These are phyloP conservation scores for Plasmodium knowlesi DNA, from an alignment of 169 alveolate genomes.

Conservation along the genomic window DNA sequence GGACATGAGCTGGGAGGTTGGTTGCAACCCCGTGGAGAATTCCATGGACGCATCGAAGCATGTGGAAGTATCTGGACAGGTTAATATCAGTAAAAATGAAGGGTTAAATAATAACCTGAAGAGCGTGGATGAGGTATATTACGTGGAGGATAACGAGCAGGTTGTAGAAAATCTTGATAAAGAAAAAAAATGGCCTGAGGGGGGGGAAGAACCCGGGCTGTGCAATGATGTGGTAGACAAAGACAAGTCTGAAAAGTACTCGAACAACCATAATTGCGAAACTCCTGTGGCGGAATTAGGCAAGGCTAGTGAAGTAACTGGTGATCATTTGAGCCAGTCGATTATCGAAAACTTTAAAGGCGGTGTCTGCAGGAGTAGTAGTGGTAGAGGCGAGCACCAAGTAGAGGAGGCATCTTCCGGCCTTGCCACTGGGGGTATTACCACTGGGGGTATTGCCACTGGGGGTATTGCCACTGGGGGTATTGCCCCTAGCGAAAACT, in stretches of 20 bases:
- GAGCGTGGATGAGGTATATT: neutral
- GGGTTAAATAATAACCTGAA: neutral
- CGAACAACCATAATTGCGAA: neutral
- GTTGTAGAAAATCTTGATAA: neutral
- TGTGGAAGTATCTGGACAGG: neutral
- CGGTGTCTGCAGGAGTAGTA: neutral
- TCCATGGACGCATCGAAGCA: neutral
- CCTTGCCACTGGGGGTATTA: neutral
- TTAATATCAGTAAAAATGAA: neutral
- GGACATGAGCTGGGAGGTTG: neutral
- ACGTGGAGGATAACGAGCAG: neutral
- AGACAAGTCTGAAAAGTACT: neutral
- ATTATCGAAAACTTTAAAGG: neutral
- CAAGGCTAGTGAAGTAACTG: neutral
- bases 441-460: neutral
- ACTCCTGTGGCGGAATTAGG: too few species aligned
- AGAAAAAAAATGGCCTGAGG: neutral
- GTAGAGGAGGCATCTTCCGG: neutral
- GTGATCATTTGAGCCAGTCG: neutral
- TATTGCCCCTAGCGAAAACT: neutral
- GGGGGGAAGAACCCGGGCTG: neutral
- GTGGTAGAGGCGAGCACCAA: neutral
- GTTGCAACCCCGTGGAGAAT: neutral
- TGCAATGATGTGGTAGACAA: neutral
- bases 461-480: neutral